Conservation (phyloP, 176 grass and related monocot genomes). For the Pharus latifolius region DNA sequence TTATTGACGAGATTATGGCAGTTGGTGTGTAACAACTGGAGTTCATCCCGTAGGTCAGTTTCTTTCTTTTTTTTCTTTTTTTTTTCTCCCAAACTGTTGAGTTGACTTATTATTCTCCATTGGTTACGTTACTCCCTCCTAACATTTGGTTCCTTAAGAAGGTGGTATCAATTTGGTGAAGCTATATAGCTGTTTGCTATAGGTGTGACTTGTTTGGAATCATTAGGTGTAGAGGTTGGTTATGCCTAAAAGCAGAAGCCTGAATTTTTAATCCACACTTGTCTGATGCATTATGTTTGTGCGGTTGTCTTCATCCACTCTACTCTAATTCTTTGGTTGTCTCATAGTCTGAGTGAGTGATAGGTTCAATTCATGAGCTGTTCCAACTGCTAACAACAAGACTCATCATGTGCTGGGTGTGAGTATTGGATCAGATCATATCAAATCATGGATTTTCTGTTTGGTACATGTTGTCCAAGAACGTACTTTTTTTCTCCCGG, state of each 20-base stretch:
- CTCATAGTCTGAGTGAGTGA: too few species aligned
- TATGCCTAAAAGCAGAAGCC: constrained; percentile 1
- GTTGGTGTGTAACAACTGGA: constrained; percentile 33
- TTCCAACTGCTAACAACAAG: not conserved
- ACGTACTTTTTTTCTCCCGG: not conserved
- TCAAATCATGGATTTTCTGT: not conserved
- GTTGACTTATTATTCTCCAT: constrained; percentile 5
- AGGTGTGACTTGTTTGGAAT: constrained; percentile 25
- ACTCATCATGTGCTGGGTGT: not conserved
- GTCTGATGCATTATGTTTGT: not conserved
- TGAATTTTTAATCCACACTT: not conserved
- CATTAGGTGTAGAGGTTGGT: not conserved
- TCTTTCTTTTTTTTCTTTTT: not conserved
- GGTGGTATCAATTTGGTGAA: not conserved
- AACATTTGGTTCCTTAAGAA: constrained; percentile 34
- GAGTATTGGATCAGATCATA: not conserved
- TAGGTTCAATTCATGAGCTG: not conserved
- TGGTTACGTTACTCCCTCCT: constrained; percentile 24
- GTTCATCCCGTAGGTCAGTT: not conserved
- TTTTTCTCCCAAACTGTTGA: not conserved
- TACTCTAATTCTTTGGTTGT: not conserved
- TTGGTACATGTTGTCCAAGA: not conserved
- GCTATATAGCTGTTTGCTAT: too few species aligned
- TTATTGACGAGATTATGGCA: constrained; percentile 34
- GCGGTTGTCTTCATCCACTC: not conserved